Conservation (phyloP, 257 asterid genomes). For the Scutellaria baicalensis region DNA sequence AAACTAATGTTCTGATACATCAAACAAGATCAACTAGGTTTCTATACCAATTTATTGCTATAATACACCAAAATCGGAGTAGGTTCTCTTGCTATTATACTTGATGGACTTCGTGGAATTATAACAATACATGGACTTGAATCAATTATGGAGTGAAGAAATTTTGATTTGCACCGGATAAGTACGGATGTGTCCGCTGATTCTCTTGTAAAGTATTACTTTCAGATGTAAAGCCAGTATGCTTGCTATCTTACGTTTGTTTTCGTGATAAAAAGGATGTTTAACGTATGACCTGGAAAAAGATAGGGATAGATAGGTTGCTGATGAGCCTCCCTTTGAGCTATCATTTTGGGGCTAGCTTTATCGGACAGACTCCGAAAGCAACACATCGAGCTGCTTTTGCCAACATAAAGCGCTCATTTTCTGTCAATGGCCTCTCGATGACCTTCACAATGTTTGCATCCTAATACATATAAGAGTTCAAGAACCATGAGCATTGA, state of each 20-base stretch:
- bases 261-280: neutral
- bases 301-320: neutral
- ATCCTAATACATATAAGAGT: slow-evolving; percentile 42
- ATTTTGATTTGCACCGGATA: neutral
- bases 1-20: neutral
- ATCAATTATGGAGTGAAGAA: neutral
- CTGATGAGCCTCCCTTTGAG: neutral
- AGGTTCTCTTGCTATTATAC: neutral
- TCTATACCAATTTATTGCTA: neutral
- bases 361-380: slow-evolving; percentile 77
- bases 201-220: neutral
- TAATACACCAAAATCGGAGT: neutral
- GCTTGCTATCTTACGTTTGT: neutral
- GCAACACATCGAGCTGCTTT: slow-evolving; percentile 96
- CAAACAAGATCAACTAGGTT: neutral
- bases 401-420: slow-evolving; percentile 94
- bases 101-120: neutral
- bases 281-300: neutral
- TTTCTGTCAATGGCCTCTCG: slow-evolving; percentile 91
- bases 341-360: slow-evolving; percentile 64
- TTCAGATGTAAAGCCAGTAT: neutral
- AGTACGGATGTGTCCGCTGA: neutral
- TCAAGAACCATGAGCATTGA: neutral
- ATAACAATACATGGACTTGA: neutral
- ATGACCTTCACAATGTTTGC: slow-evolving; percentile 89